phyloP scores from a whole-genome alignment of 2,329 filamentous ascomycete genomes.

The Coniochaeta hoffmannii region DNA sequence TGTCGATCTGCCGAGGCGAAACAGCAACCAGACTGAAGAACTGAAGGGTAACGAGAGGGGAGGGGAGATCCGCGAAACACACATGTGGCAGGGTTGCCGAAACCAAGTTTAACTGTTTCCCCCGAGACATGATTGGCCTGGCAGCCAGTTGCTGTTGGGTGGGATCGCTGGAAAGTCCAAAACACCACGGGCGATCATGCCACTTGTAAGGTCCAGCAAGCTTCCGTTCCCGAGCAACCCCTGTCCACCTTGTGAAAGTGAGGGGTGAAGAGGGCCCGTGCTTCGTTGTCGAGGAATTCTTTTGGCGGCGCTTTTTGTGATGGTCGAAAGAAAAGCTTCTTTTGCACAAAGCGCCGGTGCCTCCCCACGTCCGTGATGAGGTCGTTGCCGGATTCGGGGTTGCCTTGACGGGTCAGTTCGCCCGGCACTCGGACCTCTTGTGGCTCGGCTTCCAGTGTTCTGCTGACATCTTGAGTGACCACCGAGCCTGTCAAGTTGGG shows the following conservation, averaged over 20 bases:
- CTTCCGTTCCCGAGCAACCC: neutral
- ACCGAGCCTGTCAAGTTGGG: no score
- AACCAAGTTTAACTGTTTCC: neutral
- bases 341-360: no score
- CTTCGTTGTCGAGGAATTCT: neutral
- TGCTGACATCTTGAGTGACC: no score
- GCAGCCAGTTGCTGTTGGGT: neutral
- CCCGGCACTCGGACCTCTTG: no score
- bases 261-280: neutral
- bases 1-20: neutral
- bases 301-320: no score
- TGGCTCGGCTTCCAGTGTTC: no score
- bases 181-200: neutral
- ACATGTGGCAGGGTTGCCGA: neutral
- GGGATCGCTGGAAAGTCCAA: neutral
- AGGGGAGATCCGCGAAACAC: neutral
- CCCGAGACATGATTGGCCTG: neutral
- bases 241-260: constrained; percentile 1
- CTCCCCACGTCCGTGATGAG: no score
- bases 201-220: neutral
- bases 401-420: no score
- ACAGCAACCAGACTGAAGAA: neutral
- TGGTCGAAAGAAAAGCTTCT: no score
- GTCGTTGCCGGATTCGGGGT: no score
- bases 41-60: neutral